phyloP scores from a whole-genome alignment of 1,139 yeast genomes.

The Tardiomyces digboiensis region DNA sequence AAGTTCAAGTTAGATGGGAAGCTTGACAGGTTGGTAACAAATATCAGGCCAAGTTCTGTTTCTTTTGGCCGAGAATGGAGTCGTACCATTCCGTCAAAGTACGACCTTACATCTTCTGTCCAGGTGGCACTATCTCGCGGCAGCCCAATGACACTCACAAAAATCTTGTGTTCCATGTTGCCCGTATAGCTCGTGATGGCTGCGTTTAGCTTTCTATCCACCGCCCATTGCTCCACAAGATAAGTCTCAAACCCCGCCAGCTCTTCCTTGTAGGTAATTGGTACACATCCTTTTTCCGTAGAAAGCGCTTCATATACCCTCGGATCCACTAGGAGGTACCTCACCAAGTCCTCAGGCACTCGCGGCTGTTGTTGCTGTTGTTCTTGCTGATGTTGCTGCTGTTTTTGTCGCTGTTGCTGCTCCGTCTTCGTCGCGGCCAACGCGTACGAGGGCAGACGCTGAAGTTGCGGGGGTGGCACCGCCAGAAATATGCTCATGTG shows the following conservation, averaged over 20 bases:
- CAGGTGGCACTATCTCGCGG: slow-evolving; percentile 47
- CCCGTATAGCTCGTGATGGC: slow-evolving; percentile 83
- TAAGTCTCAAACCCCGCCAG: slow-evolving; percentile 71
- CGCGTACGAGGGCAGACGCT: no score
- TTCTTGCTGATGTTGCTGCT: no score
- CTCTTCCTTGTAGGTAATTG: slow-evolving; percentile 3
- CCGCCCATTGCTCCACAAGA: slow-evolving; percentile 91
- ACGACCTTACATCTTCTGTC: slow-evolving; percentile 40
- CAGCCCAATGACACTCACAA: slow-evolving; percentile 50
- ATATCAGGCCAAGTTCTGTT: slow-evolving; percentile 48
- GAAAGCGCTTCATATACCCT: not conserved
- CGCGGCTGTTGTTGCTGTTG: not conserved
- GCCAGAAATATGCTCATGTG: no score
- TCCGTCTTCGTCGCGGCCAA: no score
- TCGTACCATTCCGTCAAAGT: slow-evolving; percentile 54
- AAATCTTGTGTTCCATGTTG: slow-evolving; percentile 50
- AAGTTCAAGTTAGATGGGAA: slow-evolving; percentile 69
- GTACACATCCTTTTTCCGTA: not conserved
- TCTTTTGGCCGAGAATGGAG: slow-evolving; percentile 50
- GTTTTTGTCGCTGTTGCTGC: no score
- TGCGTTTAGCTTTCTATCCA: slow-evolving; percentile 55
- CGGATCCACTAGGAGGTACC: not conserved
- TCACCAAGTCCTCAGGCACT: not conserved
- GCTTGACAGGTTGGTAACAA: slow-evolving; percentile 72
- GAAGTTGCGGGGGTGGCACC: no score